These are phyloP conservation scores for Centrapalus pauciflorus DNA, from an alignment of 129 eudicot genomes.

Conservation along the genomic window DNA sequence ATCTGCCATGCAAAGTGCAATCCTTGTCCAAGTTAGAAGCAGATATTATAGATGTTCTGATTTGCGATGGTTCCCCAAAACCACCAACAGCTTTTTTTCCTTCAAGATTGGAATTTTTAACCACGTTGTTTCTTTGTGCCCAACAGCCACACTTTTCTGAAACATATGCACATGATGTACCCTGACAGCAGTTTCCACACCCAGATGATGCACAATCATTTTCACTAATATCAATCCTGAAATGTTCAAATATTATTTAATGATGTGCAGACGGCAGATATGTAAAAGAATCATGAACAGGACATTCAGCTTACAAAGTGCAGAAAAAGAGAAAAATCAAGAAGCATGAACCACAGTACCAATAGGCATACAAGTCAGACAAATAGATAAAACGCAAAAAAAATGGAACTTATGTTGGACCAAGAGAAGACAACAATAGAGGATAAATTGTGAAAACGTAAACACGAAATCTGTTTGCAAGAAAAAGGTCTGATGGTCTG, in stretches of 20 bases:
- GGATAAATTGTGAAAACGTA: no score
- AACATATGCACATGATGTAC: conserved; percentile 29
- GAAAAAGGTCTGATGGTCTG: no score
- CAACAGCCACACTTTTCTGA: conserved; percentile 33
- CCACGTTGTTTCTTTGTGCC: conserved; percentile 15
- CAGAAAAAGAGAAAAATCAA: no score
- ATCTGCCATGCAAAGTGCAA: conserved; percentile 21
- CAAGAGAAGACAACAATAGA: no score
- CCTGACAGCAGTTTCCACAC: conserved; percentile 30
- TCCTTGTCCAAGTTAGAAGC: conserved; percentile 20
- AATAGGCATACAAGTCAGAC: no score
- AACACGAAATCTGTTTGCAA: no score
- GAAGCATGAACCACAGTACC: no score
- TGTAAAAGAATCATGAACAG: neutral
- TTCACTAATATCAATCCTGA: conserved; percentile 37
- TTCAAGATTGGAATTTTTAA: conserved; percentile 21
- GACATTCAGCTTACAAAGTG: no score
- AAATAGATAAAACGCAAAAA: no score
- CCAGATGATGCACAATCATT: conserved; percentile 18
- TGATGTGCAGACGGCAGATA: neutral
- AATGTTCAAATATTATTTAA: neutral
- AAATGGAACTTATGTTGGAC: no score
- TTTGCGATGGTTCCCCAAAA: conserved; percentile 27
- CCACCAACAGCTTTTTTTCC: conserved; percentile 11
- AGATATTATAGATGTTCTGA: conserved; percentile 17